phyloP scores from a whole-genome alignment of 1,139 yeast genomes.

The Kluyveromyces marxianus region DNA sequence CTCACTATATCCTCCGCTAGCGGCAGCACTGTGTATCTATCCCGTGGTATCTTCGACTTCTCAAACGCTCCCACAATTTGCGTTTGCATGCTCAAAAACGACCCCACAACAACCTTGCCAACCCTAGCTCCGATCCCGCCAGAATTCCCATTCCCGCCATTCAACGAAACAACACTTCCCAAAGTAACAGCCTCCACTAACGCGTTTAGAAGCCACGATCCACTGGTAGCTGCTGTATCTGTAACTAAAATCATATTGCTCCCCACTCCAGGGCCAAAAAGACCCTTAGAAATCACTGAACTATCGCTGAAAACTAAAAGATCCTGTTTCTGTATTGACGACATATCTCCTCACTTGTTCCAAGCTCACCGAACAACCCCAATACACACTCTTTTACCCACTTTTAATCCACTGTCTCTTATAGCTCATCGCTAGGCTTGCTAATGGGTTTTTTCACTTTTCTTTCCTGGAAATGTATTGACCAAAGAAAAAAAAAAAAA shows the following conservation, averaged over 20 bases:
- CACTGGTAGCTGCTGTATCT: conserved; percentile 54
- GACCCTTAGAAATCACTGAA: conserved; percentile 35
- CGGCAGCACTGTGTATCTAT: conserved; percentile 18
- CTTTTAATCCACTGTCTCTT: too few relatives aligned
- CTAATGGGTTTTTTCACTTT: too few relatives aligned
- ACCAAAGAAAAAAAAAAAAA: too few relatives aligned
- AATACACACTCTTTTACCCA: too few relatives aligned
- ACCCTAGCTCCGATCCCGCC: background rate
- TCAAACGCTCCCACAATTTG: conserved; percentile 17
- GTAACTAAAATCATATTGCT: conserved; percentile 42
- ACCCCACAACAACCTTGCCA: conserved; percentile 18
- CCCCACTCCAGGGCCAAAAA: conserved; percentile 22
- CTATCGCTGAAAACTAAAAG: conserved; percentile 49
- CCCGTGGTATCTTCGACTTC: conserved; percentile 17
- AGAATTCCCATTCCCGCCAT: conserved; percentile 9
- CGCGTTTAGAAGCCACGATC: conserved; percentile 54
- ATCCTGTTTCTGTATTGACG: conserved; percentile 48
- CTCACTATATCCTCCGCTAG: conserved; percentile 21
- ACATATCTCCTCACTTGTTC: background rate
- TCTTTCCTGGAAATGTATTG: too few relatives aligned
- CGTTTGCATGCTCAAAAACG: conserved; percentile 23
- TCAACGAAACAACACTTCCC: conserved; percentile 22
- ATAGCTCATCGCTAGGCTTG: too few relatives aligned
- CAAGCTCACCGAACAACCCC: too few relatives aligned
- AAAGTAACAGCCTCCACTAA: conserved; percentile 31